These are phyloP conservation scores for Cucurbita pepo DNA, from an alignment of 306 rosid species.

Conservation along the genomic window DNA sequence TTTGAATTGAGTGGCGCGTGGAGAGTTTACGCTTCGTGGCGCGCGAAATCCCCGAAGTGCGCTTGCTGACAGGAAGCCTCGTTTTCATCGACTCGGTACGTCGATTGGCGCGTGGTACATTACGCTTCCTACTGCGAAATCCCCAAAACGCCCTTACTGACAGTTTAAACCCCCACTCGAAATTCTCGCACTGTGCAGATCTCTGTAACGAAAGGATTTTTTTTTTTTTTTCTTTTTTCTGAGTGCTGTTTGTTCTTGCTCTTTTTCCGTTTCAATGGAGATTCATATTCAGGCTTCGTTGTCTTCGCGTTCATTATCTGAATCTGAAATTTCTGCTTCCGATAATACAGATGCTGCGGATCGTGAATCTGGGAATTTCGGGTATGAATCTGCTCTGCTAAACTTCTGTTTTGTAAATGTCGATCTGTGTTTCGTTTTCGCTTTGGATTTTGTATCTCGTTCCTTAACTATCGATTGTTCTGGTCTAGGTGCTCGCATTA, in stretches of 20 bases:
- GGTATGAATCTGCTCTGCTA: conserved; percentile 18
- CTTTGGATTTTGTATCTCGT: background rate
- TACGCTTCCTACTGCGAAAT: background rate
- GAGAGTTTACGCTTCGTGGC: background rate
- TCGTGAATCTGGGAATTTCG: conserved; percentile 18
- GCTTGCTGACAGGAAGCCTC: background rate
- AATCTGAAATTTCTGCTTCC: background rate
- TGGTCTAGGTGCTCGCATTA: conserved; percentile 47
- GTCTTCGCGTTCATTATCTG: background rate
- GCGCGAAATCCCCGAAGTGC: background rate
- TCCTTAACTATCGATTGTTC: background rate
- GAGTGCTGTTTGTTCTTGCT: no score
- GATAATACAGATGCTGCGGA: conserved; percentile 7
- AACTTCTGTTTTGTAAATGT: background rate
- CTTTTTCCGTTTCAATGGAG: background rate
- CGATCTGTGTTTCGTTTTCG: background rate
- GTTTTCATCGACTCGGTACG: background rate
- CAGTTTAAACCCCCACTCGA: background rate
- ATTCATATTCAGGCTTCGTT: background rate
- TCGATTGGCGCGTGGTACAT: background rate
- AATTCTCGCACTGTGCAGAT: background rate
- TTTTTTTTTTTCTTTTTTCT: no score
- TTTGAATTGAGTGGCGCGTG: background rate
- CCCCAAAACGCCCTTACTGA: background rate
- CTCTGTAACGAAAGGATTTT: background rate